Base-by-base conservation (phyloP, 192 early-diverging fungal species). In the Coemansia sp. region DNA sequence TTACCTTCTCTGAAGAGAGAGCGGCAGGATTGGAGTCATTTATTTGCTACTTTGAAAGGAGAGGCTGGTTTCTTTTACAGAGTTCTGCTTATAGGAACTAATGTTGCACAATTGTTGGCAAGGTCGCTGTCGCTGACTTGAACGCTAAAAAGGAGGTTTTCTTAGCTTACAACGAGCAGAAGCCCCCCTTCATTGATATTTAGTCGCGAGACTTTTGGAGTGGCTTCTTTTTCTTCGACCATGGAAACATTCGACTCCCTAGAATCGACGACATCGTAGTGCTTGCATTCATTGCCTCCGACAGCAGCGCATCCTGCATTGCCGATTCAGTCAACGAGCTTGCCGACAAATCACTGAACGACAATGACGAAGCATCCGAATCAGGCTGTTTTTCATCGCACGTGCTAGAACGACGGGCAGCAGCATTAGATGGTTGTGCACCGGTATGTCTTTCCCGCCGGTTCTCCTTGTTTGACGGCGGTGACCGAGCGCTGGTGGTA, bases 301-400 rank as follows among this genome's bases (percentile, higher is more conserved):
- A 61, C 8, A 79, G 57, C 25, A 79, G 54, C 20, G 76, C 76
- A 47, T 79, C 76, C 50, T 79, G 76, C 76, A 79, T 73, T 0
- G 76, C 76, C n/a, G 76, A 79, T 36, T 73, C 70, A 2, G 70
- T 79, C 57, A 79, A 23, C 20, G 76, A 79, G 48, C 61, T 74
- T 55, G 53, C 62, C 2, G 76, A 79, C 57, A 79, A 31, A 44
- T 79, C 71, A 45, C 76, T 79, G 30, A 79, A 79, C 25, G 76
- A 79, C 37, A 67, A 66, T 17, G 70, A 74, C 41, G 50, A 17
- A 40, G 73, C 59, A 36, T 23, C 37, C 9, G 37, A 44, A 0
- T 34, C 28, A 36, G 33, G 4, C 29, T 42, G 64, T 50, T 34
- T 29, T 33, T 27, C 44, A 27, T 22, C 62, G 1, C 45, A 23